Evolutionary conservation across 1,139 yeast genomes (phyloP), one percentile per base, ranked within the genome.

Genomic region (Hyphopichia khmerensis): DNA sequence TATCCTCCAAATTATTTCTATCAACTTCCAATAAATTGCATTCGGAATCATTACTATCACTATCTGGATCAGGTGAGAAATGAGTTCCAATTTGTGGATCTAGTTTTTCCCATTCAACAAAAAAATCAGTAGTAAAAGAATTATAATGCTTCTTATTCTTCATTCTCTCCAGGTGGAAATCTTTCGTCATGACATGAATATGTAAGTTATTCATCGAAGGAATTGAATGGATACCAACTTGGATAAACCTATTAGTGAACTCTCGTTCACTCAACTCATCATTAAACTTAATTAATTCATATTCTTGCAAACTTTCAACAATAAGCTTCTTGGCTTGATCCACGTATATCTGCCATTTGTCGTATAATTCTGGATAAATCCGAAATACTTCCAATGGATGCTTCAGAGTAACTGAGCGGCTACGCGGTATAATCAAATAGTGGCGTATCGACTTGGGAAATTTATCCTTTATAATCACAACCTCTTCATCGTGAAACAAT

Each of bases 201-300:
- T 87, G 96, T 32, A 87, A 57, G 54, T 87, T 85, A 37, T 61
- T 62, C 72, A 87, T 56, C 1, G 91, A 83, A 2, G 96, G 96
- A 2, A 75, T 74, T 2, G 86, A 65, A 60, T 87, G 96, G 18
- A 87, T 74, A 0, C 96, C 95, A 2, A 72, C 75, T 45, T 66
- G 66, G n/a, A 87, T 65, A 44, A 72, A 76, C 0, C 56, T 51
- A 9, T 64, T 62, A 21, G 62, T 53, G 38, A 67, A 65, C 24
- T 56, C 53, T 13, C 44, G 40, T 16, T 44, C 35, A 13, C 52
- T 48, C 11, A 48, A 29, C 32, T 40, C 32, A 40, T 46, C 39
- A 44, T 46, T 39, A 35, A 40, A 33, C 19, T 45, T 46, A 3
- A 48, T 33, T 8, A 40, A 35, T 5, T 60, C 40, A 8, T 10